Evolutionary conservation across 78 protist genomes (phyloP), one percentile per base, ranked within the genome.

Genomic region (Trichosphaerium sp.): DNA sequence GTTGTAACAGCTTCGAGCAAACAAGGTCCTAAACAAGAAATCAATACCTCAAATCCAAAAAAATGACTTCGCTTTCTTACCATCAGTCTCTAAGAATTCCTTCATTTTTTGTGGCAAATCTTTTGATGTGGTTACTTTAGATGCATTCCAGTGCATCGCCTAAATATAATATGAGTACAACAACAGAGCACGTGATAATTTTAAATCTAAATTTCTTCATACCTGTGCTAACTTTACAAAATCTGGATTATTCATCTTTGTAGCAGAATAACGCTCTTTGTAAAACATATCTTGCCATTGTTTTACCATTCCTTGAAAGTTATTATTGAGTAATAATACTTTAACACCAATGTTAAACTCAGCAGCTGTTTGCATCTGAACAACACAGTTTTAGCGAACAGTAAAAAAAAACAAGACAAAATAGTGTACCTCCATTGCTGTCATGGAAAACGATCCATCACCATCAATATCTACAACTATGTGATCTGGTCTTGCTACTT

Each of bases 361-460:
- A 32, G 78, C 78, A 21, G 74, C 59, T 2, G 85, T 80, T 28
- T 61, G 74, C 12, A 41, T 8, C 14, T 44, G 51, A n/a, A n/a
- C n/a, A n/a, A n/a, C n/a, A n/a, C n/a, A n/a, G n/a, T n/a, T n/a
- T n/a, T n/a, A n/a, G n/a, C n/a, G n/a, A n/a, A n/a, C n/a, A n/a
- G n/a, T n/a, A n/a, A n/a, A n/a, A n/a, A n/a, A n/a, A n/a, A n/a
- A n/a, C n/a, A n/a, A n/a, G n/a, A n/a, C n/a, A n/a, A n/a, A n/a
- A n/a, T n/a, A n/a, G n/a, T n/a, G n/a, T n/a, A n/a, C n/a, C n/a
- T 82, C 88, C 64, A 58, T 58, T 55, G 28, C 34, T 18, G 88
- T 83, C 88, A 83, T 83, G 66, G 54, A 43, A 67, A 77, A 83
- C 38, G 70, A 51, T 6, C 80, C 78, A 58, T 83, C 88, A 6